Base-by-base conservation (phyloP, 352 stramenopile genomes). In the Globisporangium nagaii region DNA sequence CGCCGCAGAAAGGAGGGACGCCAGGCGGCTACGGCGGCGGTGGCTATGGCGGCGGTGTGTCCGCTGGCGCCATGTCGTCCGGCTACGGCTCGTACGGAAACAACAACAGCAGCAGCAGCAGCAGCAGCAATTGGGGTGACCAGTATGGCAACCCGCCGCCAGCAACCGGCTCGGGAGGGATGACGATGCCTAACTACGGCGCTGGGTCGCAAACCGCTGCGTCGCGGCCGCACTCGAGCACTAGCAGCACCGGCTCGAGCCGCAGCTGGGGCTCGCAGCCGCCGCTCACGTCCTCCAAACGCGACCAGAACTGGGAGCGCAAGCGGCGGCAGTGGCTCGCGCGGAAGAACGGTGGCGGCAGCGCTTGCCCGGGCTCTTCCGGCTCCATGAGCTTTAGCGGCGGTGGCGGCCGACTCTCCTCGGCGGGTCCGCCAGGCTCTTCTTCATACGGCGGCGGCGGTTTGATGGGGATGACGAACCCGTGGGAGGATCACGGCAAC, bases 221-320 rank as follows among this genome's bases (percentile, higher is more conserved):
- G 17, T 42, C 42, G 10, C 27, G 43, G 15, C 53, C 35, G 4
- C 22, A 48, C 54, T 62, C 53, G 20, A 42, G 42, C 44, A 19
- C 58, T 10, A n/a, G 40, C 44, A 58, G 53, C 24, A 24, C 24
- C 22, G 31, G 58, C 35, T 46, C 58, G 25, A 63, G 50, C 30
- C 50, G 31, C 17, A 59, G 58, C 22, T 74, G 62, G 55, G 63
- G 65, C 20, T 63, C 65, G 15, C 80, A 90, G 53, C 75, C 75
- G 27, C 81, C 79, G 28, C 65, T 91, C 32, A 91, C 81, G 20
- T 80, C 76, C 34, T 91, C 81, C 22, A 88, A 88, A 43, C 66
- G 81, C 20, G 81, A 91, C 50, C 81, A 91, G 51, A 91, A 86
- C 57, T 91, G 81, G 81, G 81, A 89, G 52, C 79, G 77, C 54